Percentiles rank a stretch among this genome's conserved stretches.
These are phyloP conservation scores for Hypoxylon sp. DNA, from an alignment of 2,329 filamentous ascomycete genomes.

Conservation along the genomic window DNA sequence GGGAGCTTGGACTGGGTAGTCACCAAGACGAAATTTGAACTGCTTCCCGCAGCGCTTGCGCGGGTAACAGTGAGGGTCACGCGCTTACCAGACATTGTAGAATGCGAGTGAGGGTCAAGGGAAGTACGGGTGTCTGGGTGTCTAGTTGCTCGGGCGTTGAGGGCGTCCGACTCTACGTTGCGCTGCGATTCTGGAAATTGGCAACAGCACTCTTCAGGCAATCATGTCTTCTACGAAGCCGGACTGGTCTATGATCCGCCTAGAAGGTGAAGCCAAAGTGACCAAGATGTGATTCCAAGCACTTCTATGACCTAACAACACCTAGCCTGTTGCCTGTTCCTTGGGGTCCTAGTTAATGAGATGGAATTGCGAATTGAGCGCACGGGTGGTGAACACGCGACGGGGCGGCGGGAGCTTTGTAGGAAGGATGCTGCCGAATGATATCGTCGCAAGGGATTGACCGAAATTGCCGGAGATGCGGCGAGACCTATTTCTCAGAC, in stretches of 20 bases:
- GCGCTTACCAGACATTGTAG: conserved; percentile 56
- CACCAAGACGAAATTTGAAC: conserved; percentile 10
- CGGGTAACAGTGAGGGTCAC: conserved; percentile 37
- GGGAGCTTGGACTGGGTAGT: conserved; percentile 1
- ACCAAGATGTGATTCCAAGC: conserved; percentile 31
- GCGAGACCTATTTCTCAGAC: background rate
- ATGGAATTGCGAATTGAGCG: conserved; percentile 6
- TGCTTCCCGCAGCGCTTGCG: conserved; percentile 33
- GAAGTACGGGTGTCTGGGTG: conserved; percentile 24
- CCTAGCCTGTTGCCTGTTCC: conserved; percentile 28
- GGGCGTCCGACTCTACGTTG: conserved; percentile 48
- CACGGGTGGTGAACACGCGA: conserved; percentile 5
- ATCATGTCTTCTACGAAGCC: conserved; percentile 55
- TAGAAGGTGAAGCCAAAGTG: conserved; percentile 43
- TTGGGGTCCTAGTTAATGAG: background rate
- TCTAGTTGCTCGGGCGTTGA: conserved; percentile 40
- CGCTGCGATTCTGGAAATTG: conserved; percentile 44
- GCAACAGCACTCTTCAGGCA: conserved; percentile 50
- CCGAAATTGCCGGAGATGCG: conserved; percentile 10
- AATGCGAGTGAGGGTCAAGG: background rate
- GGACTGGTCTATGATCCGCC: conserved; percentile 52
- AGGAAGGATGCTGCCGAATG: background rate
- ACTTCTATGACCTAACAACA: conserved; percentile 32
- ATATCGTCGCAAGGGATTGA: conserved; percentile 11
- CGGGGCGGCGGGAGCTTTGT: background rate